Percentiles rank a stretch among this genome's conserved stretches.
phyloP scores from a whole-genome alignment of 306 rosid species.

The Pyrus betulifolia region DNA sequence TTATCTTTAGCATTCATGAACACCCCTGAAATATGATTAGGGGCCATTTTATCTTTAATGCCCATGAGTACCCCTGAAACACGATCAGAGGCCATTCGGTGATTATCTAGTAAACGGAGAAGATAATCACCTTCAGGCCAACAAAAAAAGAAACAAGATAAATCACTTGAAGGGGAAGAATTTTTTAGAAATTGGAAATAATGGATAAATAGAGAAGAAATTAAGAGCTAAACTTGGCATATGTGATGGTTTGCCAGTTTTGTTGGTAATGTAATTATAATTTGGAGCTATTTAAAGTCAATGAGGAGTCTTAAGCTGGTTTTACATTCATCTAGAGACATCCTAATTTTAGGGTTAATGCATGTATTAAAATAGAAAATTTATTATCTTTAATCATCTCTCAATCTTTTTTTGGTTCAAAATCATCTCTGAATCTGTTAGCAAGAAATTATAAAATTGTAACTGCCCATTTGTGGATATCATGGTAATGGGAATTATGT shows the following conservation, averaged over 20 bases:
- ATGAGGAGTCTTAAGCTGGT: not conserved
- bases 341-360: not conserved
- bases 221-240: not conserved
- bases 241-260: not conserved
- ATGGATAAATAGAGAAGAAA: not conserved
- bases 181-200: not conserved
- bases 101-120: not conserved
- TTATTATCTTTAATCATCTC: constrained; percentile 16
- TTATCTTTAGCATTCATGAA: not conserved
- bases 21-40: not conserved
- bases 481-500: not conserved
- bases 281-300: constrained; percentile 1
- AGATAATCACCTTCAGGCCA: constrained; percentile 9
- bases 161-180: not conserved
- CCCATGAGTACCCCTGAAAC: too few relatives aligned
- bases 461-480: not conserved
- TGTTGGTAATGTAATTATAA: not conserved
- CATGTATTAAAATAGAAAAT: not conserved
- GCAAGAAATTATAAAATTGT: not conserved
- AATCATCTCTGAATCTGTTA: constrained; percentile 5
- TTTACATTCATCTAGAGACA: not conserved
- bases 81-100: not conserved
- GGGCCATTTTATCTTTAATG: constrained; percentile 16
- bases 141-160: not conserved
- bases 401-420: not conserved